Evolutionary conservation across 176 grass and related monocot genomes (phyloP).

Genomic region (Elymus sibiricus): DNA sequence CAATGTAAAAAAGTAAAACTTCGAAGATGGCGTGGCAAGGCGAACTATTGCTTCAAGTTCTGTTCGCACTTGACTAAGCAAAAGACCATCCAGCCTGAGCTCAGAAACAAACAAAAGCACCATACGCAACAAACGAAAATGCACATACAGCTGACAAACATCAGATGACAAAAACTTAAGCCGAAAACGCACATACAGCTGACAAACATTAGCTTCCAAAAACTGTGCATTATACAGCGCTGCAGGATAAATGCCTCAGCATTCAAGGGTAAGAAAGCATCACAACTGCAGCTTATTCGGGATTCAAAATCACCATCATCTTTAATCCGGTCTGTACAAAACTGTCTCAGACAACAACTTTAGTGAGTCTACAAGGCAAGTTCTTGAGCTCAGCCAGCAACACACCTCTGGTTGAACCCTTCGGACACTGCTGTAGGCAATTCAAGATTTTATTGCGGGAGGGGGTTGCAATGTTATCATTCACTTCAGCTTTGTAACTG

Average conservation of each 20-base stretch:
- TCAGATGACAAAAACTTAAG: not conserved
- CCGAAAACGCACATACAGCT: not conserved
- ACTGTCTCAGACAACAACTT: not conserved
- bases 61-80: too few species aligned
- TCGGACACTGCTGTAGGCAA: not conserved
- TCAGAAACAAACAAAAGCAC: not conserved
- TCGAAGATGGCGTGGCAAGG: too few species aligned
- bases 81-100: not conserved
- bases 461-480: not conserved
- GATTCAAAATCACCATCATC: not conserved
- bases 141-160: not conserved
- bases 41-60: too few species aligned
- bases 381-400: slow-evolving; percentile 10
- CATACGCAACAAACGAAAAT: not conserved
- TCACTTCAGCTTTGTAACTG: slow-evolving; percentile 67
- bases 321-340: slow-evolving; percentile 19
- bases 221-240: not conserved
- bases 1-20: too few species aligned
- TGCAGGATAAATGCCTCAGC: not conserved
- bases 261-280: not conserved
- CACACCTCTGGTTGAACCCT: slow-evolving; percentile 22
- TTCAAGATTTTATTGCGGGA: slow-evolving; percentile 33
- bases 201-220: not conserved
- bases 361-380: slow-evolving; percentile 17
- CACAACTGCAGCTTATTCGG: not conserved